Base-by-base conservation (phyloP, 2,329 filamentous ascomycete species). In the Fusarium verticillioides region DNA sequence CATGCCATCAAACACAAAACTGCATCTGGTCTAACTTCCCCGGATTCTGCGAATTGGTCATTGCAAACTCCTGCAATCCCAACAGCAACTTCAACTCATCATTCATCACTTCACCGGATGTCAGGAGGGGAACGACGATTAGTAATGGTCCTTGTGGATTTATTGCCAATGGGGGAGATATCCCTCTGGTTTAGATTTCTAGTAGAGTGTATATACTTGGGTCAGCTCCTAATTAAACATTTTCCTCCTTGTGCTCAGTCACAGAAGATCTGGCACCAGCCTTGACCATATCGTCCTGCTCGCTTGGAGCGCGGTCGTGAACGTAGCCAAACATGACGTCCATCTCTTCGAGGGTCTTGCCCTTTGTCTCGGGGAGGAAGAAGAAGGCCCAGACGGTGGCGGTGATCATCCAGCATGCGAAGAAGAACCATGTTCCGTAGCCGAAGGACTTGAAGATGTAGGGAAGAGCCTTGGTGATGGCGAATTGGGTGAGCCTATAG, bases 341-440 rank as follows among this genome's bases (percentile, higher is more conserved):
- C 79, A 88, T 86, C 52, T 85, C 84, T 46, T 89, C 87, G 5
- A 89, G 80, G 0, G 86, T 86, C 60, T 87, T 80, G 62, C 87
- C 87, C 75, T 88, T 89, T 9, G 87, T 89, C 77, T 89, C 87
- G 1, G 87, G 87, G 5, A 89, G 77, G 60, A 88, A 84, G 78
- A 88, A 85, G 70, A 82, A 88, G 7, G 85, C 83, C 80, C 85
- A 89, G 32, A 86, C 63, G 15, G 83, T 81, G 10, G 85, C 85
- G 16, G 83, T 75, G 11, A 89, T 78, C 81, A 88, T 87, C 75
- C 85, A 83, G 5, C 82, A 82, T 2, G 86, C 87, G 70, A 90
- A 90, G 80, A 89, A 88, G 79, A 88, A 88, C 82, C 87, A 89
- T 4, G 86, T 86, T 9, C 87, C 88, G 73, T 85, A 89, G 28